Evolutionary conservation across 2,329 filamentous ascomycete genomes (phyloP).

Genomic region (Salinomyces thailandicus): DNA sequence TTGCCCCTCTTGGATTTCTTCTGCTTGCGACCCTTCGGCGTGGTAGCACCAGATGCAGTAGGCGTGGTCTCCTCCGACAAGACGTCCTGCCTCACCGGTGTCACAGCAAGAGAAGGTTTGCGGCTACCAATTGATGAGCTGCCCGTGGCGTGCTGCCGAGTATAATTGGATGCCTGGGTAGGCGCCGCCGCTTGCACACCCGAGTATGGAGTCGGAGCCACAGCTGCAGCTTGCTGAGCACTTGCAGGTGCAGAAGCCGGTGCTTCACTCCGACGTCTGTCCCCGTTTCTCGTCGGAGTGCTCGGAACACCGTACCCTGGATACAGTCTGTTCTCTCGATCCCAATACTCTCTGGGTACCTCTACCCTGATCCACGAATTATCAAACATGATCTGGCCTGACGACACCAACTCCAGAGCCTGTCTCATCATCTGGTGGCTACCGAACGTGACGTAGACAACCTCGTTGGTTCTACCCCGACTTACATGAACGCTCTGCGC

Average conservation of each 20-base stretch:
- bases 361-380: slow-evolving; percentile 1
- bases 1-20: slow-evolving; percentile 7
- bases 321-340: slow-evolving; percentile 1
- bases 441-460: slow-evolving; percentile 3
- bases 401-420: slow-evolving; percentile 2
- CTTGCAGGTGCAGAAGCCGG: too few relatives aligned
- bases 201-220: neutral
- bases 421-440: neutral
- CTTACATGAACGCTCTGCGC: neutral
- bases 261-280: neutral
- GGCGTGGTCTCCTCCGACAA: slow-evolving; percentile 9
- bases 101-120: too few relatives aligned
- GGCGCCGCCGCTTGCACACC: neutral
- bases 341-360: slow-evolving; percentile 10
- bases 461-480: too few relatives aligned
- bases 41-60: slow-evolving; percentile 10
- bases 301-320: slow-evolving; percentile 1
- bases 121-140: too few relatives aligned
- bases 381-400: too few relatives aligned
- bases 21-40: slow-evolving; percentile 12
- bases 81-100: too few relatives aligned
- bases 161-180: too few relatives aligned
- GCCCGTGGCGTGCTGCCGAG: too few relatives aligned
- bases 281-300: neutral
- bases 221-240: neutral